A percentile compares a stretch with the other conserved stretches of the same genome.
phyloP scores from a whole-genome alignment of 2,329 filamentous ascomycete species.

The Emmonsiellopsis sp. region DNA sequence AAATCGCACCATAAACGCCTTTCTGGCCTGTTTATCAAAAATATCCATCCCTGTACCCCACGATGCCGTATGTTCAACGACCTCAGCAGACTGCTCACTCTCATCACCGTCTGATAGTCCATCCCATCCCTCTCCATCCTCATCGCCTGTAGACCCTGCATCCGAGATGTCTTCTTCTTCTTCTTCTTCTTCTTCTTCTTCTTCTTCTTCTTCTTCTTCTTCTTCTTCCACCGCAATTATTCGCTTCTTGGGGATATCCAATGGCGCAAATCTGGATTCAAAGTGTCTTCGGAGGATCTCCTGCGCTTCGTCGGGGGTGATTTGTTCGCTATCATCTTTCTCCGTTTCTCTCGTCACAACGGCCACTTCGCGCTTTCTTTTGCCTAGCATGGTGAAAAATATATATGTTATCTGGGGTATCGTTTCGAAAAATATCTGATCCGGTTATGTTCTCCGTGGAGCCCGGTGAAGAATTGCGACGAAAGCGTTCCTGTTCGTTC shows the following conservation, averaged over 20 bases:
- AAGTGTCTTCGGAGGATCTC: constrained; percentile 77
- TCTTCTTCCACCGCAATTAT: constrained; percentile 10
- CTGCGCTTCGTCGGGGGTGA: constrained; percentile 47
- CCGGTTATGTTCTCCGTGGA: too few relatives aligned
- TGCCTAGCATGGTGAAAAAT: constrained; percentile 30
- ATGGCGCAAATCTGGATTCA: constrained; percentile 74
- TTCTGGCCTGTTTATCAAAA: constrained; percentile 60
- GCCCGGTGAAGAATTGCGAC: too few relatives aligned
- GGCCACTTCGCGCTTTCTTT: constrained; percentile 38
- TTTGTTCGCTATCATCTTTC: constrained; percentile 15
- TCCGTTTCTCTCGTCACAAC: constrained; percentile 19
- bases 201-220: constrained; percentile 11
- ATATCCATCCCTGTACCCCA: constrained; percentile 28
- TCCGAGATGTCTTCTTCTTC: constrained; percentile 12
- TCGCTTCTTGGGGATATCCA: constrained; percentile 36
- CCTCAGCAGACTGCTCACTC: constrained; percentile 39
- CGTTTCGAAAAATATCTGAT: too few relatives aligned
- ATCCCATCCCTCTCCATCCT: constrained; percentile 43
- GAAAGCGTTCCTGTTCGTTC: background rate
- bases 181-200: constrained; percentile 12
- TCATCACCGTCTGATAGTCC: constrained; percentile 43
- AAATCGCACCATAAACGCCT: constrained; percentile 62
- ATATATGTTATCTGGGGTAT: background rate
- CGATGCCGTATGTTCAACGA: constrained; percentile 52
- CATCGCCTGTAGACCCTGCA: background rate